Percentiles rank a stretch among this genome's conserved stretches.
phyloP scores from a whole-genome alignment of 2,329 filamentous ascomycete species.

The Cladorrhinum sp. region DNA sequence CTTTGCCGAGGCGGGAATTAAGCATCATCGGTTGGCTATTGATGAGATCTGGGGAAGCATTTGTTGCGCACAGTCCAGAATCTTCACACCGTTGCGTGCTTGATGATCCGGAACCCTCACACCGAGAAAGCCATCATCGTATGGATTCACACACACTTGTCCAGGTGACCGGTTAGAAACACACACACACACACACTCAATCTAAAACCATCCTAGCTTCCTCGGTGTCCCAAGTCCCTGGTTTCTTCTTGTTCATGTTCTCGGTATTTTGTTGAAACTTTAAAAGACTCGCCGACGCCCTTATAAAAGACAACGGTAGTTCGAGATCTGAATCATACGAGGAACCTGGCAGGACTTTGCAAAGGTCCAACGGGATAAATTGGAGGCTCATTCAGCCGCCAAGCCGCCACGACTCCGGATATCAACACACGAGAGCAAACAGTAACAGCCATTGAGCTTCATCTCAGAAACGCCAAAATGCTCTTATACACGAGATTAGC shows the following conservation, averaged over 20 bases:
- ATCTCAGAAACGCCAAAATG: slow-evolving; percentile 37
- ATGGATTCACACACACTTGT: neutral
- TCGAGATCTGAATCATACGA: neutral
- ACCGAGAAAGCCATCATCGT: slow-evolving; percentile 4
- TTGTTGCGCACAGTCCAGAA: slow-evolving; percentile 1
- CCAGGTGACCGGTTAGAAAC: slow-evolving; percentile 5
- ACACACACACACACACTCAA: neutral
- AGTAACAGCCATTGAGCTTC: neutral
- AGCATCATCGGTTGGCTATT: slow-evolving; percentile 3
- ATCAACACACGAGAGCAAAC: neutral
- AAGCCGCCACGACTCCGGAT: neutral
- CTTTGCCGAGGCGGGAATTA: slow-evolving; percentile 9
- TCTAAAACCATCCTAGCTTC: neutral
- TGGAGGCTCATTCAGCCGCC: neutral
- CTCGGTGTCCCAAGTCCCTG: neutral
- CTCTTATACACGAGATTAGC: slow-evolving; percentile 57
- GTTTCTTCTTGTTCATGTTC: neutral
- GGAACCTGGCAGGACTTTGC: neutral
- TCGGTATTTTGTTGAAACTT: neutral
- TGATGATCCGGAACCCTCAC: neutral
- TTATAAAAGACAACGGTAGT: neutral
- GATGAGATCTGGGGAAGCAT: neutral
- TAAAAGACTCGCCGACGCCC: neutral
- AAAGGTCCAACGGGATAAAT: slow-evolving; percentile 4
- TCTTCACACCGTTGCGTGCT: neutral